A percentile compares a stretch with the other conserved stretches of the same genome.
These are phyloP conservation scores for Escallonia rubra DNA, from an alignment of 129 eudicot genomes.

Conservation along the genomic window DNA sequence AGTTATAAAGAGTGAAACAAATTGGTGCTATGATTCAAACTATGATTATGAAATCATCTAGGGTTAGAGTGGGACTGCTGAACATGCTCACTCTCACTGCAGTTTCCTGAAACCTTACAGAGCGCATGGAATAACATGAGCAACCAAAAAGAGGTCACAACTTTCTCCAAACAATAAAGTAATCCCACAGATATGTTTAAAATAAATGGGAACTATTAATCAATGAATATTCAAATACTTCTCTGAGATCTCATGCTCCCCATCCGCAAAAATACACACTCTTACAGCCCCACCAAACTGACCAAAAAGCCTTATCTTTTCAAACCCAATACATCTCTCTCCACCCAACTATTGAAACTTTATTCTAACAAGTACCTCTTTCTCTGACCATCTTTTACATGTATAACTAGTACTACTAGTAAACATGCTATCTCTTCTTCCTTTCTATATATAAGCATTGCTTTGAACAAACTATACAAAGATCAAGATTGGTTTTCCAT, in stretches of 20 bases:
- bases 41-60: slow-evolving; percentile 33
- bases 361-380: background rate
- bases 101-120: slow-evolving; percentile 32
- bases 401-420: slow-evolving; percentile 2
- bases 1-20: background rate
- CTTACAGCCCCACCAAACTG: slow-evolving; percentile 47
- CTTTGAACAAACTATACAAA: slow-evolving; percentile 15
- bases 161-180: slow-evolving; percentile 6
- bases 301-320: slow-evolving; percentile 44
- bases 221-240: background rate
- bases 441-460: slow-evolving; percentile 9
- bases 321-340: slow-evolving; percentile 26
- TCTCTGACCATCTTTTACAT: background rate
- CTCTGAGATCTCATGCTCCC: slow-evolving; percentile 35
- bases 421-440: slow-evolving; percentile 2
- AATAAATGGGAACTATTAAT: background rate
- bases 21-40: slow-evolving; percentile 33
- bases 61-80: background rate
- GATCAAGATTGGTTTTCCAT: slow-evolving; percentile 17
- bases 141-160: slow-evolving; percentile 32
- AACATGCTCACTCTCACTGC: slow-evolving; percentile 14
- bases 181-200: background rate
- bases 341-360: slow-evolving; percentile 18
- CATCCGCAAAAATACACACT: slow-evolving; percentile 24
- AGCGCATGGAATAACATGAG: slow-evolving; percentile 35